Evolutionary conservation across 768 basidiomycete species (phyloP).

Genomic region (Naganishia onofrii): DNA sequence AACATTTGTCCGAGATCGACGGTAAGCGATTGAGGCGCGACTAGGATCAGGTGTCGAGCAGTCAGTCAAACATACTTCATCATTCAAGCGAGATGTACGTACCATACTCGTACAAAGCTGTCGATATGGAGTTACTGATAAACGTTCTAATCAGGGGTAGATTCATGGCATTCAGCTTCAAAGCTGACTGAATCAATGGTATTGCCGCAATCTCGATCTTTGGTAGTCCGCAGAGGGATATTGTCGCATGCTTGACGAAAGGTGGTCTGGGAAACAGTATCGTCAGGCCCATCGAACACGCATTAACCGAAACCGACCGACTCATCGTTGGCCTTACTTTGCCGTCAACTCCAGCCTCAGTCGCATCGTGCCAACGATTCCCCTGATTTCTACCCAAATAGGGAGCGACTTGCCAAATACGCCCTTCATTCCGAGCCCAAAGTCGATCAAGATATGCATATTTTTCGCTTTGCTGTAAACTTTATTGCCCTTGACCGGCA

Average conservation of each 20-base stretch:
- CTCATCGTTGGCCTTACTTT: constrained; percentile 16
- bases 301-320: background rate
- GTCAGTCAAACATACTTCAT: background rate
- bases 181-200: constrained; percentile 13
- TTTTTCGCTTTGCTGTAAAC: constrained; percentile 28
- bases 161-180: constrained; percentile 28
- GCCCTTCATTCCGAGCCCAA: constrained; percentile 25
- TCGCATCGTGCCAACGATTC: constrained; percentile 28
- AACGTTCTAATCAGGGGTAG: constrained; percentile 24
- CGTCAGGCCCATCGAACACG: background rate
- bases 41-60: background rate
- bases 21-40: constrained; percentile 26
- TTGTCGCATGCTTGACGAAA: constrained; percentile 26
- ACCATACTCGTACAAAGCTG: constrained; percentile 28
- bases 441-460: constrained; percentile 27
- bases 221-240: constrained; percentile 25
- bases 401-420: constrained; percentile 23
- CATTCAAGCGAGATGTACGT: background rate
- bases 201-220: constrained; percentile 29
- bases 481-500: constrained; percentile 23
- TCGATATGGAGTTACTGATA: constrained; percentile 29
- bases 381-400: constrained; percentile 29
- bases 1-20: constrained; percentile 31
- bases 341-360: constrained; percentile 18
- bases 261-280: constrained; percentile 8